These are phyloP conservation scores for Mesotaenium endlicherianum DNA, from an alignment of 139 green algal genomes.

Conservation along the genomic window DNA sequence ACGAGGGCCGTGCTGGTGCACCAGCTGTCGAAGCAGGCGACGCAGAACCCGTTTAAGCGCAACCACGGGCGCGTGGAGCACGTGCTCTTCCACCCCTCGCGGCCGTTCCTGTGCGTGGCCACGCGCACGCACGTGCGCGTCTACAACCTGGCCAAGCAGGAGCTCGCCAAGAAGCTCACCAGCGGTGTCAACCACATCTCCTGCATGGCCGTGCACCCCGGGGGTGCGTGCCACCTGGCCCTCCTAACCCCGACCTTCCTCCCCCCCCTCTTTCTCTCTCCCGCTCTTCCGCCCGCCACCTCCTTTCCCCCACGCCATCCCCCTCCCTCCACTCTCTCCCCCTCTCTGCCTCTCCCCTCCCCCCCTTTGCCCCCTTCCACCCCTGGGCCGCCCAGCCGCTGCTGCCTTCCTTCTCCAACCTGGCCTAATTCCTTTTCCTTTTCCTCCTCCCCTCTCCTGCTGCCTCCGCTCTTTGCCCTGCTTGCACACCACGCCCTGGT, in stretches of 20 bases:
- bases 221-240: conserved; percentile 41
- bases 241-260: too few relatives aligned
- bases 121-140: conserved; percentile 73
- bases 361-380: not conserved
- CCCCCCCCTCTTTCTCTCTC: not conserved
- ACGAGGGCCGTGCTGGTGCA: conserved; percentile 81
- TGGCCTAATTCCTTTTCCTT: not conserved
- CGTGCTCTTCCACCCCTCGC: conserved; percentile 87
- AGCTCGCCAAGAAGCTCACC: conserved; percentile 88
- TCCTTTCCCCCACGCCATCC: not conserved
- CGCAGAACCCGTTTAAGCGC: conserved; percentile 93
- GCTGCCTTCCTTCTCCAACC: not conserved
- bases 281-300: not conserved
- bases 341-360: not conserved
- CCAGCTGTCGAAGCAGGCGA: conserved; percentile 77
- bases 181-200: conserved; percentile 71
- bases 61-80: conserved; percentile 76
- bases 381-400: not conserved
- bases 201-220: conserved; percentile 81
- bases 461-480: too few relatives aligned
- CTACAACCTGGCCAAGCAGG: conserved; percentile 89
- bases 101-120: conserved; percentile 92
- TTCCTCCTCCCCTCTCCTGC: too few relatives aligned
- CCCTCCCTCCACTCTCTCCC: not conserved
- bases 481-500: too few relatives aligned